phyloP scores from a whole-genome alignment of 805 yeast species.

The Starmerella tilneyi region DNA sequence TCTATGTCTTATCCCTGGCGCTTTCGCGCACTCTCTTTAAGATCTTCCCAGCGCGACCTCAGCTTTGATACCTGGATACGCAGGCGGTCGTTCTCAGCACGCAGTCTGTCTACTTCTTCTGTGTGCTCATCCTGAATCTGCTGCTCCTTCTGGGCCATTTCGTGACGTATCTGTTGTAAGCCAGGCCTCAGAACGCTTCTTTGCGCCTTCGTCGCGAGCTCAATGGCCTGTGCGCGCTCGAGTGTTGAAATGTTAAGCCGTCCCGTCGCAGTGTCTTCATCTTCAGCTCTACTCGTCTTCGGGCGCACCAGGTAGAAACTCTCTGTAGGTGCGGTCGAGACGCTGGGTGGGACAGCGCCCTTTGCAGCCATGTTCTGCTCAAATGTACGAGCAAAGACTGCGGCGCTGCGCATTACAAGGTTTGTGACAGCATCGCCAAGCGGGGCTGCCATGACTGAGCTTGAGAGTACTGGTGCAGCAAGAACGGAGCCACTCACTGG shows the following conservation, averaged over 20 bases:
- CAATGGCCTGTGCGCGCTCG: constrained; percentile 24
- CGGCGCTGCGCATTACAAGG: constrained; percentile 18
- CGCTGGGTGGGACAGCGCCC: constrained; percentile 1
- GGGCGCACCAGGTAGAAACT: constrained; percentile 32
- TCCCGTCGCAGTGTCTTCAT: not conserved
- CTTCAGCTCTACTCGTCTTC: constrained; percentile 11
- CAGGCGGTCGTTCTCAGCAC: constrained; percentile 26
- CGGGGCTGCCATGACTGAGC: constrained; percentile 8
- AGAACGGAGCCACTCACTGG: not conserved
- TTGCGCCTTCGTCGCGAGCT: constrained; percentile 28
- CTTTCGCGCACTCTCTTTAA: constrained; percentile 54
- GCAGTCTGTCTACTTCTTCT: constrained; percentile 23
- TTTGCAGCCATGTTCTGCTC: constrained; percentile 18
- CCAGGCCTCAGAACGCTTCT: constrained; percentile 28
- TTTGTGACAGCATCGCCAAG: constrained; percentile 19
- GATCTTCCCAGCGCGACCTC: constrained; percentile 54
- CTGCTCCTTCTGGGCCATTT: constrained; percentile 33
- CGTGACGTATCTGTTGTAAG: constrained; percentile 31
- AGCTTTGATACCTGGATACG: constrained; percentile 40
- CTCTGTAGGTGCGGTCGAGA: constrained; percentile 22
- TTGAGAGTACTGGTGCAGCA: not conserved
- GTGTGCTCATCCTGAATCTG: constrained; percentile 38
- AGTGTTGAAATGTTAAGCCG: constrained; percentile 7
- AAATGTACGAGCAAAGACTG: constrained; percentile 21
- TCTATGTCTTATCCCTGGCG: constrained; percentile 24